phyloP scores from a whole-genome alignment of 257 asterid genomes.

The Nicotiana tabacum region DNA sequence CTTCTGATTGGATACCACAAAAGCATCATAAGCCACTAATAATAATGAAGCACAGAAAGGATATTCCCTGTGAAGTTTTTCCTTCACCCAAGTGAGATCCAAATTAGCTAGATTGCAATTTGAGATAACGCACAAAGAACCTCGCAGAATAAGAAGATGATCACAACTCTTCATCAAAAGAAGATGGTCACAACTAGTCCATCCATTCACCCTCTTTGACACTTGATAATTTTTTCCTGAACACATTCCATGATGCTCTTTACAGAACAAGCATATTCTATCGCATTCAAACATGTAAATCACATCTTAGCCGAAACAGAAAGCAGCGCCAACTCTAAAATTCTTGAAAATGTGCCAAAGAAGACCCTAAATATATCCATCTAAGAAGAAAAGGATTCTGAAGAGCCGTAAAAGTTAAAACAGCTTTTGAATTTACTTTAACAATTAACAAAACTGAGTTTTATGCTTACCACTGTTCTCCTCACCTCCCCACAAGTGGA shows the following conservation, averaged over 20 bases:
- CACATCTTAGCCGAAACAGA: background rate
- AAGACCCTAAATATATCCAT: background rate
- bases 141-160: background rate
- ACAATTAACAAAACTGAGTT: background rate
- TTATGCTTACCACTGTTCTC: background rate
- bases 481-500: background rate
- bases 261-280: background rate
- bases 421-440: background rate
- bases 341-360: background rate
- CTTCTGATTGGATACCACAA: background rate
- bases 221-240: background rate
- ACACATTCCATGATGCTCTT: background rate
- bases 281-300: background rate
- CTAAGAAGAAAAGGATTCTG: background rate
- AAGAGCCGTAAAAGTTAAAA: background rate
- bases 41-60: background rate
- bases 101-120: background rate
- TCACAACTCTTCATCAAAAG: background rate
- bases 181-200: background rate
- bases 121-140: background rate
- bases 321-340: background rate
- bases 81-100: background rate
- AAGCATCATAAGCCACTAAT: background rate
- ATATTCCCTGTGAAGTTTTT: background rate
- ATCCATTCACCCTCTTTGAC: background rate